A percentile compares a stretch with the other conserved stretches of the same genome.
Evolutionary conservation across 306 rosid species (phyloP).

Genomic region (Oemleria cerasiformis): DNA sequence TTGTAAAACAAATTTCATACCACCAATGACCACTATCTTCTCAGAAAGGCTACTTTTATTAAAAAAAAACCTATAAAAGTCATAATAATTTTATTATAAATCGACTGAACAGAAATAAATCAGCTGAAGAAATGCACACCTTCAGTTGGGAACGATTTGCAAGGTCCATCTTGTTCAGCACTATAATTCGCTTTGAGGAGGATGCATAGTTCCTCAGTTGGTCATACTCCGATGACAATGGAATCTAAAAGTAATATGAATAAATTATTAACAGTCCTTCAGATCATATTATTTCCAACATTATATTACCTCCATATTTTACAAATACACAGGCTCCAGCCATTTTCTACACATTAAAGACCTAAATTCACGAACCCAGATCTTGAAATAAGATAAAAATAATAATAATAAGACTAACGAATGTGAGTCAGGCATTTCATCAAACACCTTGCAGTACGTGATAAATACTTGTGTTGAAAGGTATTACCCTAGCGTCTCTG

Average conservation of each 20-base stretch:
- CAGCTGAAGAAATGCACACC: conserved; percentile 34
- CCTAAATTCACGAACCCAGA: neutral
- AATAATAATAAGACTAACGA: neutral
- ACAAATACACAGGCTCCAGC: neutral
- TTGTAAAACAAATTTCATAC: too few species aligned
- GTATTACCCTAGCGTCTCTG: conserved; percentile 74
- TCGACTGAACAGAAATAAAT: neutral
- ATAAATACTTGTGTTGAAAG: neutral
- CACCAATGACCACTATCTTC: too few species aligned
- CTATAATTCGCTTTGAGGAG: conserved; percentile 41
- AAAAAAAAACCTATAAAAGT: too few species aligned
- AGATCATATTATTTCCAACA: neutral
- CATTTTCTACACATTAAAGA: neutral
- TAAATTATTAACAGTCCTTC: neutral
- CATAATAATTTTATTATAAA: neutral
- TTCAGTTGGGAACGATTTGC: conserved; percentile 47
- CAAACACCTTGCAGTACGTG: conserved; percentile 21
- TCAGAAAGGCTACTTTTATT: neutral
- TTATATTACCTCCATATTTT: too few species aligned
- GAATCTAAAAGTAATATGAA: conserved; percentile 51
- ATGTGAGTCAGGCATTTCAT: conserved; percentile 23
- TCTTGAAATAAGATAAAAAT: neutral
- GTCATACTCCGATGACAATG: conserved; percentile 54
- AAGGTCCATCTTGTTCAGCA: conserved; percentile 78
- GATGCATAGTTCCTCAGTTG: conserved; percentile 28